phyloP scores from a whole-genome alignment of 345 rosid species.

The Arabidopsis arenosa region DNA sequence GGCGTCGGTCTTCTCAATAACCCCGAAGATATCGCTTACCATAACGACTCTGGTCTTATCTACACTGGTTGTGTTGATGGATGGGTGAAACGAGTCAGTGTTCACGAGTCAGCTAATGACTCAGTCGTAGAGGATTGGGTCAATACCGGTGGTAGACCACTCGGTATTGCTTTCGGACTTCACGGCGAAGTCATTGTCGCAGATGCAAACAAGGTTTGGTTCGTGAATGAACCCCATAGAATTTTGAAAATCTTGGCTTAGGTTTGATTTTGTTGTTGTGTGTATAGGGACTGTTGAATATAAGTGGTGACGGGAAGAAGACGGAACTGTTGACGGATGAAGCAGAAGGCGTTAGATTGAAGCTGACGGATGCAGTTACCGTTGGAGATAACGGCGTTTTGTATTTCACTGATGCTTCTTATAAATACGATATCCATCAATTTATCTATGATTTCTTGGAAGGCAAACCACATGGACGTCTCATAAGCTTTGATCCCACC shows the following conservation, averaged over 20 bases:
- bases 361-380: conserved; percentile 63
- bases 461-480: conserved; percentile 73
- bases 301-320: conserved; percentile 49
- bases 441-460: conserved; percentile 50
- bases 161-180: conserved; percentile 65
- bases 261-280: background rate
- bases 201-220: conserved; percentile 69
- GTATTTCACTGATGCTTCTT: conserved; percentile 88
- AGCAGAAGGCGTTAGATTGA: conserved; percentile 69
- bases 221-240: background rate
- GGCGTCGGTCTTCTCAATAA: conserved; percentile 52
- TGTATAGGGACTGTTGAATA: conserved; percentile 70
- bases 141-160: conserved; percentile 83
- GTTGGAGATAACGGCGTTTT: conserved; percentile 67
- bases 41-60: conserved; percentile 43
- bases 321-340: conserved; percentile 59
- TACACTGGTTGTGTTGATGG: conserved; percentile 76
- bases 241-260: background rate
- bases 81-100: conserved; percentile 73
- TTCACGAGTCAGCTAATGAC: conserved; percentile 46
- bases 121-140: conserved; percentile 64
- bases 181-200: conserved; percentile 62
- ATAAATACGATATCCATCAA: conserved; percentile 46
- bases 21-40: conserved; percentile 73
- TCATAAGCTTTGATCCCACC: conserved; percentile 60